Evolutionary conservation across 2,329 filamentous ascomycete genomes (phyloP).

Genomic region (Penicillium expansum): DNA sequence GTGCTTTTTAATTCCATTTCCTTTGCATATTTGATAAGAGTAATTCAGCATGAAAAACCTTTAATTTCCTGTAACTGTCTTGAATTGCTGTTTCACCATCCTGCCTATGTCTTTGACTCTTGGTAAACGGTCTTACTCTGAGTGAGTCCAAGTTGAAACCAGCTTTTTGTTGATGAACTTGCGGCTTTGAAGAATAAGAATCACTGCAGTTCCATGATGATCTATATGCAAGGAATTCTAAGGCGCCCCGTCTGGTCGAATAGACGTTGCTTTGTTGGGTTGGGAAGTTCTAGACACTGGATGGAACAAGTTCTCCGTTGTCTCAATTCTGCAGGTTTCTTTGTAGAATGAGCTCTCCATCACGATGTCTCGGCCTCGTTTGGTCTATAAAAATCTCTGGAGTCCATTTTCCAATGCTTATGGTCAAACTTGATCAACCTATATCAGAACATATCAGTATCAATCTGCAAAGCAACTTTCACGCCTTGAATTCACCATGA

Average conservation of each 20-base stretch:
- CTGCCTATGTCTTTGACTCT: neutral
- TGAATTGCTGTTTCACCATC: neutral
- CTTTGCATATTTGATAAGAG: neutral
- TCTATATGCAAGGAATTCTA: neutral
- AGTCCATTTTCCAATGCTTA: neutral
- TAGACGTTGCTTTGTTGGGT: neutral
- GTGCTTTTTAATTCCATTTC: neutral
- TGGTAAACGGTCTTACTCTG: neutral
- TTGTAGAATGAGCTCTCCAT: slow-evolving; percentile 8
- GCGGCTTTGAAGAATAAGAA: neutral
- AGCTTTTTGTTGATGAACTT: neutral
- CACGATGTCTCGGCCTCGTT: neutral
- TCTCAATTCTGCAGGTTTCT: neutral
- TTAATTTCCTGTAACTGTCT: neutral
- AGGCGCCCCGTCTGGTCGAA: slow-evolving; percentile 21
- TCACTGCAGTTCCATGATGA: neutral
- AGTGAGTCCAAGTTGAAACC: slow-evolving; percentile 2
- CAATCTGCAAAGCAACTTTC: neutral
- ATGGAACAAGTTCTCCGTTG: neutral
- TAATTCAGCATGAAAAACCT: neutral
- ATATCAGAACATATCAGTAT: neutral
- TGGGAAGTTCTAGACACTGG: neutral
- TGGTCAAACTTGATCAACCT: neutral
- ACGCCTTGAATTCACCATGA: neutral
- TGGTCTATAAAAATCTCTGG: neutral